phyloP scores from a whole-genome alignment of 148 eudicot species.

The Dianthus caryophyllus region DNA sequence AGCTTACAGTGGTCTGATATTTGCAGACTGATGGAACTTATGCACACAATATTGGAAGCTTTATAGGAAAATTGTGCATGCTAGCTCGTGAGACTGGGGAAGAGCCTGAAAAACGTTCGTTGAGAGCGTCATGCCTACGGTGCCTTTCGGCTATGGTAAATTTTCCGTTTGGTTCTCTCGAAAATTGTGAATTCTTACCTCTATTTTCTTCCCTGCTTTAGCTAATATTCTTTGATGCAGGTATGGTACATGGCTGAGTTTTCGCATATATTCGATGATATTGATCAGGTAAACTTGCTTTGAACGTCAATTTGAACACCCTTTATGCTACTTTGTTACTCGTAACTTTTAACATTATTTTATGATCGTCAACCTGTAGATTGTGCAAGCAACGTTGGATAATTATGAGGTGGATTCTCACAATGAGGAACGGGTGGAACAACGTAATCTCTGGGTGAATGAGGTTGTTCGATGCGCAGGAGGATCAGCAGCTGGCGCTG shows the following conservation, averaged over 20 bases:
- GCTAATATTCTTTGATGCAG: conserved; percentile 40
- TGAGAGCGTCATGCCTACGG: conserved; percentile 81
- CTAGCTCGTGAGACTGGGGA: conserved; percentile 57
- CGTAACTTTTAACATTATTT: background rate
- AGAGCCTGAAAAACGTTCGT: conserved; percentile 45
- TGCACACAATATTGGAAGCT: conserved; percentile 56
- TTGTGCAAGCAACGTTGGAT: conserved; percentile 61
- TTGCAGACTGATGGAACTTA: conserved; percentile 80
- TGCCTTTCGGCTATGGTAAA: conserved; percentile 93
- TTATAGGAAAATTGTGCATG: conserved; percentile 53
- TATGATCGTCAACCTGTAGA: conserved; percentile 34
- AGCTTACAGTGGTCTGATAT: conserved; percentile 14
- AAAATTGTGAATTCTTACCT: conserved; percentile 2
- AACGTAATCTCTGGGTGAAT: conserved; percentile 84
- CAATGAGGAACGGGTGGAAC: conserved; percentile 49
- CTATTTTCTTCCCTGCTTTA: background rate
- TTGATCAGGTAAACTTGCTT: conserved; percentile 63
- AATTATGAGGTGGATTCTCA: conserved; percentile 49
- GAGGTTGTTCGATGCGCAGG: conserved; percentile 89
- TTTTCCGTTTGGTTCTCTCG: conserved; percentile 5
- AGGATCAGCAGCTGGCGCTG: conserved; percentile 39
- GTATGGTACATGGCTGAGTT: conserved; percentile 91
- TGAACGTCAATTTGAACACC: background rate
- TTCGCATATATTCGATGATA: conserved; percentile 59
- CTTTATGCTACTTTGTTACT: background rate